Base-by-base conservation (phyloP, 2,329 filamentous ascomycete genomes). In the Penicillium sp. region DNA sequence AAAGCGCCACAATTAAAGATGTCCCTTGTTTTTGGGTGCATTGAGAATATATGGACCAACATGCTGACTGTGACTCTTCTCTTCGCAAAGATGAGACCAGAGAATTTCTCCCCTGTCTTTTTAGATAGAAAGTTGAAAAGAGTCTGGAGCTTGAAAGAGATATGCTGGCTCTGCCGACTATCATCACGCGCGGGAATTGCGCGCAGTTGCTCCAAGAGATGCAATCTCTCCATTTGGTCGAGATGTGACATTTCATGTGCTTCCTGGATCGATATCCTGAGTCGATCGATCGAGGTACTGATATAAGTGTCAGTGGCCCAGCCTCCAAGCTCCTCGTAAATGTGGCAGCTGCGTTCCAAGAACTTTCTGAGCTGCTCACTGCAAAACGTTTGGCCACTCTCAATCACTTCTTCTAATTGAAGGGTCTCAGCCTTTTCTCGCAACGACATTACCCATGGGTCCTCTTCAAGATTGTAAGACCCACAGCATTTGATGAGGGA, bases 241-340 rank as follows among this genome's bases (percentile, higher is more conserved):
- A 79, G 81, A 1, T 70, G 68, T 21, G 76, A 69, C n/a, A 76
- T 65, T 48, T 66, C 52, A 48, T 48, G 75, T 72, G 42, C 50
- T 16, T 66, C 57, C 6, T 61, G 43, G 11, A 60, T 48, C 3
- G 56, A 59, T 13, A 47, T 48, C 9, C 43, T 61, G 10, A 77
- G 64, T 44, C 71, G 71, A 44, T 65, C 69, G 9, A 84, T 73
- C 3, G 80, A 79, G 36, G 75, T 75, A 48, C 72, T 71, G 22
- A 92, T 81, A 65, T 86, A 92, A 46, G 80, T 81, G 45, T 92
- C 86, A 0, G 82, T 81, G 1, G 87, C 87, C 87, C 88, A 92
- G 1, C 76, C 60, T 0, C 89, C 89, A 4, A 92, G 77, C 43
- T 88, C 81, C 3, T 66, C 60, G 21, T 76, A 76, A 1, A 92